These are phyloP conservation scores for Venturia aucupariae DNA, from an alignment of 2,329 filamentous ascomycete genomes.

Conservation along the genomic window DNA sequence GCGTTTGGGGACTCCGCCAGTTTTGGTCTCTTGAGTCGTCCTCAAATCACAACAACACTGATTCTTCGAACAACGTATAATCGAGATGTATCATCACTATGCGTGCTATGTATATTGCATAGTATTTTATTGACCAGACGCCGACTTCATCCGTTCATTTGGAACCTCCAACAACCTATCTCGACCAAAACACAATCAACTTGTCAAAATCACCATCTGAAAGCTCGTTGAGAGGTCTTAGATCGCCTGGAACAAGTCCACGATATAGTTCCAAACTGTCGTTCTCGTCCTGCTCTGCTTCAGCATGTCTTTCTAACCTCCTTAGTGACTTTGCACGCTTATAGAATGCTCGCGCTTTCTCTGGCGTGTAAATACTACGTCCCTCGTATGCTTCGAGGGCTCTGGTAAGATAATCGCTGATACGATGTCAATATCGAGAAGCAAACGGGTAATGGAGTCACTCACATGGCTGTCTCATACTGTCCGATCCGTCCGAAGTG, in stretches of 20 bases:
- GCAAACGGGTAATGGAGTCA: background rate
- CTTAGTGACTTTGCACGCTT: background rate
- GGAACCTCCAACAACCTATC: background rate
- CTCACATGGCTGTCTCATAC: conserved; percentile 15
- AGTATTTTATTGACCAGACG: background rate
- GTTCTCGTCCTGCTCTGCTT: conserved; percentile 1
- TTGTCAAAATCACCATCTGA: conserved; percentile 7
- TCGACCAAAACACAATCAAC: conserved; percentile 13
- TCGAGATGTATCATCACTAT: background rate
- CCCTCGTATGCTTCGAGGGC: conserved; percentile 5
- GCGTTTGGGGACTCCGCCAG: background rate
- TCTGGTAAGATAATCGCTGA: conserved; percentile 1
- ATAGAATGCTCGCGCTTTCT: conserved; percentile 5
- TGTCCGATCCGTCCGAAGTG: conserved; percentile 15
- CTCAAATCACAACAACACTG: background rate
- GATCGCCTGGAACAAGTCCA: background rate
- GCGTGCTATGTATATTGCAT: background rate
- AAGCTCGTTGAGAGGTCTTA: background rate
- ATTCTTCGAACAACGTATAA: background rate
- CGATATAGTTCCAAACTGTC: conserved; percentile 9
- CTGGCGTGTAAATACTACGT: conserved; percentile 2
- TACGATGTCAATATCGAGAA: background rate
- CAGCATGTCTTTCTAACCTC: background rate
- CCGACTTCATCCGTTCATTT: background rate
- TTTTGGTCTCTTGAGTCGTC: background rate